Conservation (phyloP, 1,284 basidiomycete species). For the Naganishia cerealis region DNA sequence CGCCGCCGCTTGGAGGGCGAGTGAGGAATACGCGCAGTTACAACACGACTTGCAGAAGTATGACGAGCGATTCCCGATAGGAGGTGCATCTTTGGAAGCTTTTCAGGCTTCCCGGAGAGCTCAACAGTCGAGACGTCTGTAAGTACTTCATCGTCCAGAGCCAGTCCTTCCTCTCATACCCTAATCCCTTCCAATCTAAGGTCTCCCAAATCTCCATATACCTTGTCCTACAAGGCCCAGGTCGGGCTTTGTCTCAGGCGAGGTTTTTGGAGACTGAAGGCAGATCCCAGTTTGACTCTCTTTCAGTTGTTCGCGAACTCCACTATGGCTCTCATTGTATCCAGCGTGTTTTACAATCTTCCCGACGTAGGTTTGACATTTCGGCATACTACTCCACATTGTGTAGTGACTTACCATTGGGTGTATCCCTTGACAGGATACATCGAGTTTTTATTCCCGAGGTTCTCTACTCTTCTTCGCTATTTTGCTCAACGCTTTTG, state of each 20-base stretch:
- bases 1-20: constrained; percentile 49
- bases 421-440: constrained; percentile 27
- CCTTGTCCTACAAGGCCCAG: constrained; percentile 53
- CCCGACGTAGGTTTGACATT: constrained; percentile 14
- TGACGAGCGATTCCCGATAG: constrained; percentile 50
- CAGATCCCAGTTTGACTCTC: constrained; percentile 53
- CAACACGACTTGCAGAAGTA: constrained; percentile 51
- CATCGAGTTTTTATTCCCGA: constrained; percentile 48
- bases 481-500: constrained; percentile 52
- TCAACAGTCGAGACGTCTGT: constrained; percentile 55
- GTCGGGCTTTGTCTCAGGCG: constrained; percentile 53
- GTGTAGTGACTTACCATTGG: constrained; percentile 19
- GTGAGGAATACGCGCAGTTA: constrained; percentile 48
- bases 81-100: constrained; percentile 50
- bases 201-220: constrained; percentile 52
- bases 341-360: constrained; percentile 54
- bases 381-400: too few relatives aligned
- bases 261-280: constrained; percentile 53
- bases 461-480: constrained; percentile 56
- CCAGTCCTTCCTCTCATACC: neutral
- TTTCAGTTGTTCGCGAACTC: constrained; percentile 54
- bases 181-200: constrained; percentile 26
- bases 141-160: constrained; percentile 32
- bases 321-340: constrained; percentile 54
- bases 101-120: constrained; percentile 53